Conservation (phyloP, 2,329 filamentous ascomycete genomes). For the Dothideomycetes sp. region DNA sequence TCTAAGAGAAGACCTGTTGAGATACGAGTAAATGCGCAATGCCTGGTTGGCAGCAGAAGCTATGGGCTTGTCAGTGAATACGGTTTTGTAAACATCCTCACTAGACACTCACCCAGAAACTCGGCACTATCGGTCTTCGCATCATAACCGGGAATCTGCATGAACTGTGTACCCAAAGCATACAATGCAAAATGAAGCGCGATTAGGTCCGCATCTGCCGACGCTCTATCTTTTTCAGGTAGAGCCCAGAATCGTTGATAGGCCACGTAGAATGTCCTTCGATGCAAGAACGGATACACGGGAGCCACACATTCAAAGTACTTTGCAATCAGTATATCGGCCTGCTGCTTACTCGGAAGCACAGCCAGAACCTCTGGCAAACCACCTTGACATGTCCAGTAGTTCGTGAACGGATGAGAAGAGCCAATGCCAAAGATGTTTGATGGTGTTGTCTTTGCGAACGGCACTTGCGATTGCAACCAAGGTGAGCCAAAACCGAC, state of each 20-base stretch:
- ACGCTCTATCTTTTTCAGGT: conserved; percentile 46
- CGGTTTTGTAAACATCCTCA: too few species aligned
- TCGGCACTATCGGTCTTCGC: conserved; percentile 68
- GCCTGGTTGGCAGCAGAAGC: conserved; percentile 67
- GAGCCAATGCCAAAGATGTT: conserved; percentile 75
- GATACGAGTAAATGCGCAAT: conserved; percentile 63
- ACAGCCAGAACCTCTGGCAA: conserved; percentile 66
- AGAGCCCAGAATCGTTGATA: conserved; percentile 71
- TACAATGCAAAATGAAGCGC: conserved; percentile 69
- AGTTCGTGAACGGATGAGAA: conserved; percentile 72
- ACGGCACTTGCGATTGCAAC: conserved; percentile 63
- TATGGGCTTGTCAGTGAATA: neutral
- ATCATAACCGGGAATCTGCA: conserved; percentile 45
- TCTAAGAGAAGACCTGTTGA: conserved; percentile 62
- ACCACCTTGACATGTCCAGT: conserved; percentile 69
- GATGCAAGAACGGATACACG: conserved; percentile 71
- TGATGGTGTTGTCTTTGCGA: conserved; percentile 59
- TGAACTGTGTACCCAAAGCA: conserved; percentile 70
- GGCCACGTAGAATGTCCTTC: conserved; percentile 65
- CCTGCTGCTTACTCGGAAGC: conserved; percentile 65
- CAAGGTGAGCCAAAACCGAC: conserved; percentile 38
- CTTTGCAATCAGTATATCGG: conserved; percentile 54
- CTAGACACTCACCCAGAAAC: conserved; percentile 50
- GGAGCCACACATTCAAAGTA: conserved; percentile 60
- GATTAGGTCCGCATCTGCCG: conserved; percentile 58